A percentile compares a stretch with the other conserved stretches of the same genome.
Conservation (phyloP, 176 grass and related monocot genomes). For the Eleusine indica region DNA sequence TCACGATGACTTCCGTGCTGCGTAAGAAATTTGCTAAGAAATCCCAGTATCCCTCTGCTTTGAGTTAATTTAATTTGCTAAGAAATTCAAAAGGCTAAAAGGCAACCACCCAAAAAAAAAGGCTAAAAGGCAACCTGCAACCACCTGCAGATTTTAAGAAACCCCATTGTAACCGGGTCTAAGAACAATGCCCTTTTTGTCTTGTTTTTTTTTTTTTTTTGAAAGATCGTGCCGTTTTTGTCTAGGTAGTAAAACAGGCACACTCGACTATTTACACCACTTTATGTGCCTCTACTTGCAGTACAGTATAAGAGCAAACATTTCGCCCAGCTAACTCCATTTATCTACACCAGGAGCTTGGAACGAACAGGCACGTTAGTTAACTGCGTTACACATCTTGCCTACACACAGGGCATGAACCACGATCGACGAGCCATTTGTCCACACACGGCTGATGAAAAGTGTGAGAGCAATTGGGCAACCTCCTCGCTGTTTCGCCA, state of each 20-base stretch:
- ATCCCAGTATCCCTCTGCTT: too few species aligned
- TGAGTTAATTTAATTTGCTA: too few species aligned
- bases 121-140: too few species aligned
- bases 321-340: slow-evolving; percentile 17
- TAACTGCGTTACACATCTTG: slow-evolving; percentile 55
- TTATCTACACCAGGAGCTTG: neutral
- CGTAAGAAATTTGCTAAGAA: too few species aligned
- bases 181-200: too few species aligned
- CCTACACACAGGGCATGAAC: slow-evolving; percentile 81
- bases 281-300: neutral
- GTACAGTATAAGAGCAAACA: slow-evolving; percentile 16
- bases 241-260: slow-evolving; percentile 9
- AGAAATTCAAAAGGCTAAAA: too few species aligned
- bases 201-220: too few species aligned
- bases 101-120: too few species aligned
- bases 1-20: too few species aligned
- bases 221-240: neutral
- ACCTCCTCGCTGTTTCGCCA: slow-evolving; percentile 65
- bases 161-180: too few species aligned
- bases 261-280: slow-evolving; percentile 27
- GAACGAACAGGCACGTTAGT: neutral
- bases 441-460: slow-evolving; percentile 82
- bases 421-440: slow-evolving; percentile 70
- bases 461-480: slow-evolving; percentile 71
- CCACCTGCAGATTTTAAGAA: too few species aligned